Evolutionary conservation across 305 asterid genomes (phyloP).

Genomic region (Lippia alba): DNA sequence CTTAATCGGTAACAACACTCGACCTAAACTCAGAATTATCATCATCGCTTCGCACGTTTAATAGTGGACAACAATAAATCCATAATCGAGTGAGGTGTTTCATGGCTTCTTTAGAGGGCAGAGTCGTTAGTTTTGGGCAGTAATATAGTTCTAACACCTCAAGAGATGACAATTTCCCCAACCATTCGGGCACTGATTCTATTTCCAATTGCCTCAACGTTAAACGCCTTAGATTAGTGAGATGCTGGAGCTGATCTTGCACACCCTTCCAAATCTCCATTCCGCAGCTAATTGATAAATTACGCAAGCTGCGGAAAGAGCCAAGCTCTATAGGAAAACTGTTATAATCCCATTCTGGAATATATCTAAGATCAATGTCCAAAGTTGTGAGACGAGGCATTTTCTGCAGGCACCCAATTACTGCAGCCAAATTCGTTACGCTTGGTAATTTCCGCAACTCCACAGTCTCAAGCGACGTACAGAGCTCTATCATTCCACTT

Average conservation of each 20-base stretch:
- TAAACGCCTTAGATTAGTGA: slow-evolving; percentile 9
- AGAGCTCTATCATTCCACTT: too few species aligned
- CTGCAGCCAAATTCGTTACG: background rate
- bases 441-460: background rate
- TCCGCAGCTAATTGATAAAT: background rate
- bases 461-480: too few species aligned
- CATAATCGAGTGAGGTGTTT: background rate
- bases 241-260: slow-evolving; percentile 20
- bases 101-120: slow-evolving; percentile 4
- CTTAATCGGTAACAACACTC: too few species aligned
- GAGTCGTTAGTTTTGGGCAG: background rate
- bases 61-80: background rate
- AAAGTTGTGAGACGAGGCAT: background rate
- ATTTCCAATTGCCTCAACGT: slow-evolving; percentile 13
- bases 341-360: background rate
- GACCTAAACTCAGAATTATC: background rate
- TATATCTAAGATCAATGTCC: background rate
- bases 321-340: slow-evolving; percentile 2
- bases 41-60: background rate
- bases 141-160: background rate
- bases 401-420: background rate
- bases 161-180: slow-evolving; percentile 21
- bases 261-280: slow-evolving; percentile 18
- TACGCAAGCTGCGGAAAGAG: background rate
- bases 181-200: slow-evolving; percentile 34